Base-by-base conservation (phyloP, 176 grass and related monocot genomes). In the Aegilops longissima region DNA sequence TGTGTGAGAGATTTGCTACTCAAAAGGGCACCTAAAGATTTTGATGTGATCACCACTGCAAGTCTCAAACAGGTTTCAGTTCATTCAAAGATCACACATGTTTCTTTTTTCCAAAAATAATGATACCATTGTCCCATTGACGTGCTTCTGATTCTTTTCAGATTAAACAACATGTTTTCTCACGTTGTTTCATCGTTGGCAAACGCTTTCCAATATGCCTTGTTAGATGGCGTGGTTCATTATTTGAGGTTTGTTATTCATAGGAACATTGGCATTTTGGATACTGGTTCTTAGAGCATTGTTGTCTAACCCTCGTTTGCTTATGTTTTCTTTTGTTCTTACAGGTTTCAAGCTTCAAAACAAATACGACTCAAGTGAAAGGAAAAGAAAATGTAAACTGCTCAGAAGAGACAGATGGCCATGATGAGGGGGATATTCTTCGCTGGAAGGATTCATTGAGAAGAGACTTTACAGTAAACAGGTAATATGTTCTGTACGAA, bases 391-490 rank as follows among this genome's bases (percentile, higher is more conserved):
- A 82, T 12, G 27, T 31, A 71, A 76, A 84, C 71, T 81, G 16
- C 54, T 65, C 64, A 61, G 54, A 92, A 71, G 69, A 68, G 51
- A 73, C 80, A 31, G 77, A 87, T 87, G 70, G 29, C 27, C 90
- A 68, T 84, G 79, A 83, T 71, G 74, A 80, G 70, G 77, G 78
- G 35, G 92, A 95, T 81, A 81, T 92, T 87, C 69, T 98, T 89
- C 93, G 79, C 73, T 98, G 91, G 91, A 93, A 94, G 75, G 88
- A 98, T 87, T 98, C 91, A 59, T 66, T 94, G 86, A 74, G 68
- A 83, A 93, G 93, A 76, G 96, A 98, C 82, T 98, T 95, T 67
- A 95, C 96, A 40, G 91, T 98, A 90, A 98, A 98, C 69, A 77
- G 96, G 96, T 94, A 88, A 86, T 54, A 35, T 38, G 52, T 52